These are phyloP conservation scores for Sporisorium sorghi DNA, from an alignment of 1,284 basidiomycete species.

Conservation along the genomic window DNA sequence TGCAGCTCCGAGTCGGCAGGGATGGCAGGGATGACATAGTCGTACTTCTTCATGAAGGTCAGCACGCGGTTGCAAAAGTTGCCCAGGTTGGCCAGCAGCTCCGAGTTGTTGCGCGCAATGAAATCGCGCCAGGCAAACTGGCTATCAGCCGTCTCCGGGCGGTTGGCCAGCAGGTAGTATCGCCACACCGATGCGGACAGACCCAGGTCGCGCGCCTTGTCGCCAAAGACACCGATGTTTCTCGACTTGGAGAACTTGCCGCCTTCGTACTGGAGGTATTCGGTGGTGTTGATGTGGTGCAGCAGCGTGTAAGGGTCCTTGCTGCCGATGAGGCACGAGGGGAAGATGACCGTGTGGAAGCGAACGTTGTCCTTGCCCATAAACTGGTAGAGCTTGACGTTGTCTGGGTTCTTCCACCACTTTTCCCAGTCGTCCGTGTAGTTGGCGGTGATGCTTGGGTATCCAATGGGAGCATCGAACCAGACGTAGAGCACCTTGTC, in stretches of 20 bases:
- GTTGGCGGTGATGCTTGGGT: conserved; percentile 95
- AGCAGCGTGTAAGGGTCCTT: conserved; percentile 92
- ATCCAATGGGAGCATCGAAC: conserved; percentile 98
- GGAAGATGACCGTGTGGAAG: conserved; percentile 98
- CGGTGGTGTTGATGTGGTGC: conserved; percentile 94
- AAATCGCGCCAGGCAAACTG: conserved; percentile 98
- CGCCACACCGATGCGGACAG: conserved; percentile 95
- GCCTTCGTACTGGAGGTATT: conserved; percentile 98
- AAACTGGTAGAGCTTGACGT: conserved; percentile 96
- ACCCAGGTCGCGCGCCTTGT: conserved; percentile 90
- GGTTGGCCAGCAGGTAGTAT: conserved; percentile 91
- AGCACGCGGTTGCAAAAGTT: conserved; percentile 97
- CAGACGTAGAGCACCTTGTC: conserved; percentile 94
- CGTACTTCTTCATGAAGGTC: conserved; percentile 92
- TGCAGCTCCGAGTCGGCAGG: conserved; percentile 55
- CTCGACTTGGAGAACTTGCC: conserved; percentile 99
- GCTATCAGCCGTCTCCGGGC: conserved; percentile 93
- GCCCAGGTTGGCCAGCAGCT: conserved; percentile 95
- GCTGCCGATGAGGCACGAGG: conserved; percentile 88
- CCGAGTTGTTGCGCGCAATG: conserved; percentile 91
- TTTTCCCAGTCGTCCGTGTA: conserved; percentile 94
- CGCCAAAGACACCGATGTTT: conserved; percentile 96
- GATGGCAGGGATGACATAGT: conserved; percentile 75
- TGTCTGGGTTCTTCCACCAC: conserved; percentile 96
- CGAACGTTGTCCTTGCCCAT: conserved; percentile 86